Base-by-base conservation (phyloP, 2,329 filamentous ascomycete genomes). In the Cordyceps cateniannulata region DNA sequence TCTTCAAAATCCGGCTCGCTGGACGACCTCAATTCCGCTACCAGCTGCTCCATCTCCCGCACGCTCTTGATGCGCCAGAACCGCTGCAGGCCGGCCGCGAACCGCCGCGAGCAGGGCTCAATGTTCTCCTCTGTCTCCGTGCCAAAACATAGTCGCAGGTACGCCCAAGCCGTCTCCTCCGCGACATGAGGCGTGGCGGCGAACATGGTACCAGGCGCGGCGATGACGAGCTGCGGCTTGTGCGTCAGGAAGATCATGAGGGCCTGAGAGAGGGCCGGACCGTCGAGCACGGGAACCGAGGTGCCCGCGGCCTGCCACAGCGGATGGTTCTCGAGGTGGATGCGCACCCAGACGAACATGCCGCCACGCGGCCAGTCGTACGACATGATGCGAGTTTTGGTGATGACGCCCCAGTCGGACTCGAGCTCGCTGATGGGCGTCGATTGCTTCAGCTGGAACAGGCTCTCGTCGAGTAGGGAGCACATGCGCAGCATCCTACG, bases 321-420 rank as follows among this genome's bases (percentile, higher is more conserved):
- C 14, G 91, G 90, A 69, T 96, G 92, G 2, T 79, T 77, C 59
- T 88, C 83, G 67, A 92, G 88, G 70, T 85, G 81, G 63, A 95
- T 75, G 60, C 84, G 81, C 3, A 96, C 68, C 93, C 93, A 97
- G 60, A 96, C 75, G 72, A 96, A 97, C 92, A 97, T 97, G 69
- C 93, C 93, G 40, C 87, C 93, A 29, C 89, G 84, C 1, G 93
- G 92, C 81, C 89, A 91, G 66, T 82, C 75, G 70, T 96, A 96
- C 50, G 86, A 84, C 72, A 87, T 90, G 66, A 96, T 82, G 63
- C 82, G 80, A 1, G 84, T 88, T 75, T 89, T 92, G 68, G 87
- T 86, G 51, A 96, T 81, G 62, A 93, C 82, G 62, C 87, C 83
- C 87, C 90, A 95, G 62, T 89, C 88, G 45, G 82, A 75, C 40